Evolutionary conservation across 2,329 filamentous ascomycete species (phyloP), one percentile per base, ranked within the genome.

Genomic region (Talaromyces verruculosus): DNA sequence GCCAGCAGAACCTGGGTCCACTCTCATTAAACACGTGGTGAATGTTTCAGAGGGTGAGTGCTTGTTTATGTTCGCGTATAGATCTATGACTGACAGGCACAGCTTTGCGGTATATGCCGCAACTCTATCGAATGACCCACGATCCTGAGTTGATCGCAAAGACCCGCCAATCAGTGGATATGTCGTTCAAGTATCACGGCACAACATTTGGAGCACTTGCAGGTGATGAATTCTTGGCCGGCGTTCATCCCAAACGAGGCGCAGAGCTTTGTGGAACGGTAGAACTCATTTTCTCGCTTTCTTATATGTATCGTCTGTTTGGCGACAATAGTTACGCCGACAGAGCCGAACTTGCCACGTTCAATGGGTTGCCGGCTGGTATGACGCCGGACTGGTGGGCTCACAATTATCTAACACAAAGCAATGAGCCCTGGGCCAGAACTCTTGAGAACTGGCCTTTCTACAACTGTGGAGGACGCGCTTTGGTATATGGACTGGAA

Each of bases 221-320:
- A 15, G 65, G 65, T 25, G 65, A 66, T 30, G 65, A 66, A 59
- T 66, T 66, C 28, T 33, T 66, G 17, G 65, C 65, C 17, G 65
- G 65, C 10, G 49, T 66, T 28, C 65, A 66, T 41, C 65, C 65
- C n/a, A 66, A 63, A 63, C 65, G 65, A 15, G 65, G 65, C 4
- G 65, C 65, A 25, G 65, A 66, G 43, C 60, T 66, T 3, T 66
- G 65, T n/a, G 65, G 65, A 45, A 66, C 65, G 22, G 65, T 57
- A 37, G 65, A 66, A 45, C 28, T 66, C n/a, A 63, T 66, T 7
- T 66, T 66, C 45, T 66, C 65, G 25, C 65, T 66, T 47, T 66
- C 65, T 3, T 66, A 66, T 66, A 57, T 66, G n/a, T 66, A 66
- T 63, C 60, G 65, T 13, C 45, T 66, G 45, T 66, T 66, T 49